phyloP scores from a whole-genome alignment of 2,329 filamentous ascomycete genomes.

The Cladosporium velox region DNA sequence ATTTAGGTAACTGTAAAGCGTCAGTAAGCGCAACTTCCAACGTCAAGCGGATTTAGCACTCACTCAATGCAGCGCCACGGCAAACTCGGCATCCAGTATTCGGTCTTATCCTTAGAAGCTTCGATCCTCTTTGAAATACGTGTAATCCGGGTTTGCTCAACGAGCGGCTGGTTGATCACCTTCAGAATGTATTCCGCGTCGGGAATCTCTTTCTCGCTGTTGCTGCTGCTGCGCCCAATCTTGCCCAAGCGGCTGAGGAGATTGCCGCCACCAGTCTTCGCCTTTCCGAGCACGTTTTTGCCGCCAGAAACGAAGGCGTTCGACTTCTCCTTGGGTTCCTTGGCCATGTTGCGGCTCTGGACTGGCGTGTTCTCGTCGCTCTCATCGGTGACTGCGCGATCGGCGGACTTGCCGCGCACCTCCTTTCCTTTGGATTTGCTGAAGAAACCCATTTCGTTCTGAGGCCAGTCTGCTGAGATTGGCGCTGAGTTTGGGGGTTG shows the following conservation, averaged over 20 bases:
- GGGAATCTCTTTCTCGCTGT: conserved; percentile 62
- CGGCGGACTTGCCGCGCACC: conserved; percentile 37
- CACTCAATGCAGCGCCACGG: conserved; percentile 93
- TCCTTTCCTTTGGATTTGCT: conserved; percentile 30
- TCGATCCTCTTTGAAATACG: conserved; percentile 88
- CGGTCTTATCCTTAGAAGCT: conserved; percentile 88
- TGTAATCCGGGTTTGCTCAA: conserved; percentile 87
- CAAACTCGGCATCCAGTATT: conserved; percentile 97
- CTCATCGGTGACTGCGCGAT: conserved; percentile 31
- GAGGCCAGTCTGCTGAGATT: conserved; percentile 31
- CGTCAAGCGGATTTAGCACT: conserved; percentile 33
- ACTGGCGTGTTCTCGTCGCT: conserved; percentile 31
- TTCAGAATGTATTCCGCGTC: conserved; percentile 83
- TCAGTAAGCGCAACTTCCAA: conserved; percentile 22
- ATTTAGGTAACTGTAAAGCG: conserved; percentile 69
- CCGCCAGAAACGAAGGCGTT: conserved; percentile 31
- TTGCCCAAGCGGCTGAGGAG: conserved; percentile 33
- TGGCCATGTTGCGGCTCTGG: conserved; percentile 23
- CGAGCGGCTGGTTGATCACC: conserved; percentile 80
- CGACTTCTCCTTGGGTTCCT: conserved; percentile 31
- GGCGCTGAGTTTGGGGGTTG: conserved; percentile 34
- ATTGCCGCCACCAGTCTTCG: conserved; percentile 29
- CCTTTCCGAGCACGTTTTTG: conserved; percentile 34
- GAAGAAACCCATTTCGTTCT: conserved; percentile 29
- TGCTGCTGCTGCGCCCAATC: conserved; percentile 58